Base-by-base conservation (phyloP, 495 filamentous ascomycete genomes). In the Chaetomidium leptoderma region DNA sequence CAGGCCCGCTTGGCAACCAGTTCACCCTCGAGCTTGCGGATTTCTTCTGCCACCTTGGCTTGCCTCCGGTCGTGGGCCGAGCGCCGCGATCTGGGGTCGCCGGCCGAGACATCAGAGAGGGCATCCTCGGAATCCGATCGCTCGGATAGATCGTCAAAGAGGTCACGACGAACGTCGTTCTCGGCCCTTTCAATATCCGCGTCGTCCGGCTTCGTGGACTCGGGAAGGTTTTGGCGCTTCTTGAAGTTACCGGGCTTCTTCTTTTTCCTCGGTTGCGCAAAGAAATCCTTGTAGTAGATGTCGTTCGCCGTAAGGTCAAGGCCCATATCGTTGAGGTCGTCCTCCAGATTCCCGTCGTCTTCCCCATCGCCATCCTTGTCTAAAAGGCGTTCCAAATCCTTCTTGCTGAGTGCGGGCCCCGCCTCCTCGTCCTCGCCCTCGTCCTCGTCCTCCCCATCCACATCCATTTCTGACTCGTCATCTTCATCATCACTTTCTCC, bases 1-100 rank as follows among this genome's bases (percentile, higher is more conserved):
- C 93, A 98, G 60, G 91, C 83, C 45, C 90, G 86, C 70, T 96
- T 96, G 3, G 90, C 89, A 8, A 98, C 87, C 51, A 89, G 91
- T 23, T 88, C 90, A 7, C 88, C 83, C 76, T 98, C 93, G 33
- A 98, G 82, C 33, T 84, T 83, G 37, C 91, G 88, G 56, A 98
- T 98, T 68, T 98, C 88, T 66, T 91, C 88, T 1, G 84, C 86
- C 43, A 97, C 75, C 44, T 87, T 86, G 48, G 89, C 90, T 72
- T 91, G 88, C 57, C 88, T 81, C 63, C 90, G 88, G 71, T 97
- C 90, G 65, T 96, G 89, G 13, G 86, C 83, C 26, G 92, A 96
- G 35, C 80, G 81, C 33, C 79, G 77, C 52, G 72, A 76, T 59
- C 76, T 78, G 7, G 80, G 81, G 57, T 86, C 70, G 29, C 79